Conservation (phyloP, 129 eudicot species). For the Cynara cardunculus region DNA sequence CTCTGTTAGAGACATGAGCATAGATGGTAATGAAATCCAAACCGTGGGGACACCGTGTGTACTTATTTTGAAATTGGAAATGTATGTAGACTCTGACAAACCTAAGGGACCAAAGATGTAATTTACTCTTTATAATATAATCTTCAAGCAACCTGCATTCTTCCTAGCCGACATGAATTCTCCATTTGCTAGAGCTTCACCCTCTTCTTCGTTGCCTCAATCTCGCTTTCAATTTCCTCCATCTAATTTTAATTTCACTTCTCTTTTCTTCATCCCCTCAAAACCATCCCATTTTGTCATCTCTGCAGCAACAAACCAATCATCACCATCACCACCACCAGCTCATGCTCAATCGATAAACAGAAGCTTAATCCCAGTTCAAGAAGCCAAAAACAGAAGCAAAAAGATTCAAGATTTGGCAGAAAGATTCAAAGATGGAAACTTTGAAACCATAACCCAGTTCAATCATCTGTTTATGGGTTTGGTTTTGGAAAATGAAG, state of each 20-base stretch:
- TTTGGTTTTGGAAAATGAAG: constrained; percentile 37
- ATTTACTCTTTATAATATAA: not conserved
- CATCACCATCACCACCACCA: not conserved
- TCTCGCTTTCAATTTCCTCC: constrained; percentile 8
- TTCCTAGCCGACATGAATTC: not conserved
- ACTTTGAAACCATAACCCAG: constrained; percentile 30
- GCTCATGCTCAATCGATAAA: not conserved
- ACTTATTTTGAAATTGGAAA: too few species aligned
- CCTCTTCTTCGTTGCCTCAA: not conserved
- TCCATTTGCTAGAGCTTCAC: not conserved
- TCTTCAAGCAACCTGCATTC: not conserved
- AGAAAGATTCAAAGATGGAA: constrained; percentile 24
- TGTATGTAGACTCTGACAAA: too few species aligned
- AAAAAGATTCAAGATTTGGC: constrained; percentile 25
- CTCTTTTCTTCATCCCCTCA: constrained; percentile 3
- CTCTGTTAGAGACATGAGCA: too few species aligned
- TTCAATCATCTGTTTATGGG: constrained; percentile 43
- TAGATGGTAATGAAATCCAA: too few species aligned
- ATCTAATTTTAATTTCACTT: not conserved
- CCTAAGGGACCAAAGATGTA: too few species aligned
- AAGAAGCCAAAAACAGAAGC: constrained; percentile 3
- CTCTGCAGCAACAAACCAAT: constrained; percentile 15
- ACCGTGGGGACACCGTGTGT: too few species aligned
- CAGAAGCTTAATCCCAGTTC: constrained; percentile 15
- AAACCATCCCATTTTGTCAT: not conserved